phyloP scores from a whole-genome alignment of 352 stramenopile species.

The Phytophthora crassamura region DNA sequence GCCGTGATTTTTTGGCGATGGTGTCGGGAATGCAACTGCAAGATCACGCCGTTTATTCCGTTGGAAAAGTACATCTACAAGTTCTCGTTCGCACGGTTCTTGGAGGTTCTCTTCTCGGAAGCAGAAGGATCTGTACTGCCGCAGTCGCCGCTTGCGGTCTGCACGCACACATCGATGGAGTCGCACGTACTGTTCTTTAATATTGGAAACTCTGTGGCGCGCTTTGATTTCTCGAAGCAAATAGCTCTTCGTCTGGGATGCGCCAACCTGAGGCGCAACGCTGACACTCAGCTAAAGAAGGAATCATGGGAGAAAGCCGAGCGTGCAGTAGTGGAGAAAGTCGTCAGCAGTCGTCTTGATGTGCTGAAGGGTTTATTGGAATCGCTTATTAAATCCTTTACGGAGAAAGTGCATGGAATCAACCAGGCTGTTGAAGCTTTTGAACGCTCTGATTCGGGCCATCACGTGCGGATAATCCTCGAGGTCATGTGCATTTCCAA shows the following conservation, averaged over 20 bases:
- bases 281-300: constrained; percentile 10
- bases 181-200: constrained; percentile 87
- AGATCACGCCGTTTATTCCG: constrained; percentile 92
- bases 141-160: constrained; percentile 25
- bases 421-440: constrained; percentile 68
- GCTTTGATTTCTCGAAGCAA: constrained; percentile 65
- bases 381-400: constrained; percentile 60
- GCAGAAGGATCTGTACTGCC: constrained; percentile 24
- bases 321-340: constrained; percentile 35
- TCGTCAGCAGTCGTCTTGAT: constrained; percentile 36
- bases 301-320: constrained; percentile 27
- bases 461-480: constrained; percentile 69
- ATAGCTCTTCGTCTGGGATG: constrained; percentile 47
- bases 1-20: constrained; percentile 97
- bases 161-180: constrained; percentile 57
- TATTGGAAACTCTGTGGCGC: constrained; percentile 72
- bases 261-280: constrained; percentile 20
- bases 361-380: constrained; percentile 48
- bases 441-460: constrained; percentile 54
- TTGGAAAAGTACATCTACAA: constrained; percentile 95
- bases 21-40: constrained; percentile 93
- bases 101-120: constrained; percentile 97
- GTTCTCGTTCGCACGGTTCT: constrained; percentile 97
- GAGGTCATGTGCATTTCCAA: constrained; percentile 72
- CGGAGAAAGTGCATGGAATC: constrained; percentile 66